These are phyloP conservation scores for Mycena crocata DNA, from an alignment of 768 basidiomycete species.

Conservation along the genomic window DNA sequence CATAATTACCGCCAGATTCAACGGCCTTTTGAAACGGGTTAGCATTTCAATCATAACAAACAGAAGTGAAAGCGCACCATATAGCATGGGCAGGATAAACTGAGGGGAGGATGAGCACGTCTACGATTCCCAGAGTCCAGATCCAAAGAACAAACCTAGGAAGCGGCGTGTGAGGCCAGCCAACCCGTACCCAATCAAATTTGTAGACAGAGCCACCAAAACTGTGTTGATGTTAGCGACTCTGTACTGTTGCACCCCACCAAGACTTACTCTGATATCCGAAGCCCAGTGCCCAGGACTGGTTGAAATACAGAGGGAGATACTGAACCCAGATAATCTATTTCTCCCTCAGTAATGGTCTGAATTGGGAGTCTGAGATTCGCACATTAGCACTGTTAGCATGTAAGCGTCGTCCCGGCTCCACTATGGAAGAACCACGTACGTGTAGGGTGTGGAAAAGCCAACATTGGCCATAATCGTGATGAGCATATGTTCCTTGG, in stretches of 20 bases:
- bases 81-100: slow-evolving; percentile 69
- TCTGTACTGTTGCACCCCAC: too few species aligned
- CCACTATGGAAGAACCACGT: neutral
- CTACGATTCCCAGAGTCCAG: too few species aligned
- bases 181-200: slow-evolving; percentile 59
- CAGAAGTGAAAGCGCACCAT: slow-evolving; percentile 59
- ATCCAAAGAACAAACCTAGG: too few species aligned
- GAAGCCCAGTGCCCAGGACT: slow-evolving; percentile 44
- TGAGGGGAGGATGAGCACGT: too few species aligned
- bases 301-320: slow-evolving; percentile 51
- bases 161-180: slow-evolving; percentile 65
- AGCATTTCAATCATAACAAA: too few species aligned
- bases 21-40: slow-evolving; percentile 38
- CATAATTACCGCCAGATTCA: slow-evolving; percentile 20
- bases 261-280: slow-evolving; percentile 53
- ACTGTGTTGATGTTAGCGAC: slow-evolving; percentile 22
- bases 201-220: slow-evolving; percentile 53
- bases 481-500: slow-evolving; percentile 74
- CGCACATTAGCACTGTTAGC: too few species aligned
- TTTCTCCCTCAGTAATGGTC: too few species aligned
- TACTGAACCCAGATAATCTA: slow-evolving; percentile 67
- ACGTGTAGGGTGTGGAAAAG: slow-evolving; percentile 57
- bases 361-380: too few species aligned
- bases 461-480: slow-evolving; percentile 66
- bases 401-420: too few species aligned